Evolutionary conservation across 2,329 filamentous ascomycete species (phyloP), one percentile per base, ranked within the genome.

Genomic region (Aspergillus candidus): DNA sequence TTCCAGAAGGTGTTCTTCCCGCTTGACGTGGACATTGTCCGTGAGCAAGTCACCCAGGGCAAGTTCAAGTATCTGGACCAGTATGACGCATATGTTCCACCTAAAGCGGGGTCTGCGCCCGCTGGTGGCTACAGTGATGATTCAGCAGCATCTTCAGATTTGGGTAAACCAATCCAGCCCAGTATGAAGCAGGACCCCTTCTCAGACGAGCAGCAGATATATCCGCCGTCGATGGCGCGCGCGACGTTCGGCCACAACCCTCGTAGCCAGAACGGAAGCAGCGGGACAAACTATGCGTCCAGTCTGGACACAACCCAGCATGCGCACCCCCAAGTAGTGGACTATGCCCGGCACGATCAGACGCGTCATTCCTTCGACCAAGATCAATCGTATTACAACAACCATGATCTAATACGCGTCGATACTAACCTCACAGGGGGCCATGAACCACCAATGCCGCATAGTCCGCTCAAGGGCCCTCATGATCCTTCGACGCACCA

Each of bases 1-100:
- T 70, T 93, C 39, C 93, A 97, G 67, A 98, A 98, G 70, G 86
- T 95, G 43, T 97, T 89, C 70, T 87, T 85, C 66, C 93, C 93
- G 4, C 84, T 85, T 54, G 93, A 98, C 59, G 83, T 96, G 46
- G 93, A 98, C 64, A 94, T 98, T 52, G 83, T 98, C 59, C 88
- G 93, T 38, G 93, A 98, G 67, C 89, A 97, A 71, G 82, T 94
- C 49, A 80, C 80, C 22, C 76, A 83, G 69, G 93, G 93, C 54
- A 83, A 84, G 60, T 97, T 94, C 64, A 81, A 85, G 53, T 80
- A 88, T 57, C 74, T 91, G 39, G 77, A 82, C 44, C 66, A 79
- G 33, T 72, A 72, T 40, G 75, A 76, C 41, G 70, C 73, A 5
- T 73, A 71, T 35, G 62, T 74, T 30, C 72, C 73, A n/a, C 71